phyloP scores from a whole-genome alignment of 257 asterid genomes.

The Cinchona pubescens region DNA sequence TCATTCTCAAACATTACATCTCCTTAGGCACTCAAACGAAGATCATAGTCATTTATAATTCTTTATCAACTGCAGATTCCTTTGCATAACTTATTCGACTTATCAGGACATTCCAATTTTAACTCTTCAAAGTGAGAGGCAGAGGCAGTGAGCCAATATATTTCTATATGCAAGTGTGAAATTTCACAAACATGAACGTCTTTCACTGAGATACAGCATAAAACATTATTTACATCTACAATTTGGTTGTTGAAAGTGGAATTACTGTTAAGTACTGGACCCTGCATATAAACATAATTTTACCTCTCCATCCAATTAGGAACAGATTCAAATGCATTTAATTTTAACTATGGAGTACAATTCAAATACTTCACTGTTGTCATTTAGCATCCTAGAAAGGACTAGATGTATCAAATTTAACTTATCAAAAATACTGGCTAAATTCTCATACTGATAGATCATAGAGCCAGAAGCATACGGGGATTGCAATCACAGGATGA shows the following conservation, averaged over 20 bases:
- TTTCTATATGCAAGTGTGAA: too few relatives aligned
- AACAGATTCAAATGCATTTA: neutral
- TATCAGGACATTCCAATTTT: neutral
- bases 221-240: neutral
- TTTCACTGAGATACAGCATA: neutral
- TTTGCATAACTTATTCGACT: neutral
- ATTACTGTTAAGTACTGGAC: neutral
- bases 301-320: neutral
- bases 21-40: neutral
- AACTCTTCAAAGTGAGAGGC: neutral
- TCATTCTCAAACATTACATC: neutral
- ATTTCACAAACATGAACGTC: neutral
- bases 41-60: neutral
- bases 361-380: neutral
- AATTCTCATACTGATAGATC: neutral
- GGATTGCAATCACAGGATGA: constrained; percentile 76
- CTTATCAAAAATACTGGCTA: neutral
- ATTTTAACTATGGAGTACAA: neutral
- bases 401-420: neutral
- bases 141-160: too few relatives aligned
- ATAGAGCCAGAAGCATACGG: constrained; percentile 43
- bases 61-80: neutral
- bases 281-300: neutral
- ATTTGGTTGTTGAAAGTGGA: neutral
- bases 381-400: neutral